Evolutionary conservation across 2,329 filamentous ascomycete genomes (phyloP), one percentile per base, ranked within the genome.

Genomic region (Microdochium nivale): DNA sequence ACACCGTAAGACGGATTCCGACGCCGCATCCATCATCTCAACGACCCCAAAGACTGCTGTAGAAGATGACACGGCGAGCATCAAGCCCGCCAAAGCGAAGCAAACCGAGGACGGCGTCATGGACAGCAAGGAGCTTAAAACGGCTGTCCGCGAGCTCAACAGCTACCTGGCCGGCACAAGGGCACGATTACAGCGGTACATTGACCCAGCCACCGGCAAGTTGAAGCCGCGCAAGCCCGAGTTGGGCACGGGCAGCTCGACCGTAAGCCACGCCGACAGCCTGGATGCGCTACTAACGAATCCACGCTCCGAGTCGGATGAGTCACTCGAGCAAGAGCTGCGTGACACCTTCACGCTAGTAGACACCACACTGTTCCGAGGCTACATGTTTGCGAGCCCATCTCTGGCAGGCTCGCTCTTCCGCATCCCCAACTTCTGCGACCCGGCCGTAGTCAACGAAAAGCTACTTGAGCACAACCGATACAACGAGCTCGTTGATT

Each of bases 401-500:
- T 83, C 86, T 5, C 76, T 99, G 11, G 90, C 90, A 3, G 88
- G 88, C 2, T 89, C 91, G 0, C 78, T 99, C 0, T 97, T 99
- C 72, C 90, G 94, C 24, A 89, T 97, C 49, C 86, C 91, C 63
- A 99, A 99, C 66, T 97, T 96, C 65, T 97, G 94, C 67, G 92
- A 99, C 60, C 92, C 94, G 0, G 86, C 89, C 27, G 94, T 97
- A 2, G 92, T 99, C 23, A 94, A 96, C 64, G 88, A 96, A 67
- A 90, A 90, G 60, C 74, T 99, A 3, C 83, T 96, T 54, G 89
- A 96, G 65, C 89, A 86, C 40, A 88, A 88, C 53, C 83, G 91
- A 30, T 96, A 95, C 68, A 92, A 86, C 49, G 92, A 97, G 69
- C 75, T 99, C 1, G 90, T 99, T n/a, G 92, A 97, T 66, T 99